A percentile compares a stretch with the other conserved stretches of the same genome.
Conservation (phyloP, 345 rosid genomes). For the Arabidopsis thaliana region DNA sequence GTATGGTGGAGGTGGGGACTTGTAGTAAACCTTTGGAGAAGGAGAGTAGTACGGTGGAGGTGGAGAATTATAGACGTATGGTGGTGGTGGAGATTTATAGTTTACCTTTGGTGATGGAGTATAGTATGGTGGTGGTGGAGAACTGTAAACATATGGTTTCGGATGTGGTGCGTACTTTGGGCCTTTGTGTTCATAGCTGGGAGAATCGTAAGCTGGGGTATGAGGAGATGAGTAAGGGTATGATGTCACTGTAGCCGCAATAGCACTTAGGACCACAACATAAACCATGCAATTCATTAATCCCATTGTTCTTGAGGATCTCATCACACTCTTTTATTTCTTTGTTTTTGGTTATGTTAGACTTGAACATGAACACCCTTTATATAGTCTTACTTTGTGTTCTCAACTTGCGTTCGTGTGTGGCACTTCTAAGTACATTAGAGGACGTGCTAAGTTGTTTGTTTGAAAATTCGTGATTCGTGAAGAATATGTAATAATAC, state of each 20-base stretch:
- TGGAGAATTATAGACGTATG: neutral
- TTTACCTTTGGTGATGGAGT: neutral
- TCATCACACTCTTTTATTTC: neutral
- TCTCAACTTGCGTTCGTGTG: constrained; percentile 31
- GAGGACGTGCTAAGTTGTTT: constrained; percentile 34
- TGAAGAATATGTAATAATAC: neutral
- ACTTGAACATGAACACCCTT: constrained; percentile 1
- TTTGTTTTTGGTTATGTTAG: constrained; percentile 19
- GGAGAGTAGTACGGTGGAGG: neutral
- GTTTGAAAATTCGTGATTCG: neutral
- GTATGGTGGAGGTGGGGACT: neutral
- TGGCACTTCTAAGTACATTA: constrained; percentile 21
- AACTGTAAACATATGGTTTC: neutral
- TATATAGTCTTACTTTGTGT: neutral
- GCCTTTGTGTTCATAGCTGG: constrained; percentile 22
- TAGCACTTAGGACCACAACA: constrained; percentile 25
- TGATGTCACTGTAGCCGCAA: constrained; percentile 17
- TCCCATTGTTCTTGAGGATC: constrained; percentile 13
- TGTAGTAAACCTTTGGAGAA: neutral
- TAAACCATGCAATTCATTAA: constrained; percentile 23
- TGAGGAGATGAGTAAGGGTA: constrained; percentile 28
- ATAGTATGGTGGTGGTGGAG: neutral
- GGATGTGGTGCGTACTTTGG: neutral
- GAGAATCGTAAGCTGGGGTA: constrained; percentile 13
- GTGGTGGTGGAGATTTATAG: neutral